Evolutionary conservation across 768 basidiomycete genomes (phyloP), one percentile per base, ranked within the genome.

Genomic region (Auricularia heimuer): DNA sequence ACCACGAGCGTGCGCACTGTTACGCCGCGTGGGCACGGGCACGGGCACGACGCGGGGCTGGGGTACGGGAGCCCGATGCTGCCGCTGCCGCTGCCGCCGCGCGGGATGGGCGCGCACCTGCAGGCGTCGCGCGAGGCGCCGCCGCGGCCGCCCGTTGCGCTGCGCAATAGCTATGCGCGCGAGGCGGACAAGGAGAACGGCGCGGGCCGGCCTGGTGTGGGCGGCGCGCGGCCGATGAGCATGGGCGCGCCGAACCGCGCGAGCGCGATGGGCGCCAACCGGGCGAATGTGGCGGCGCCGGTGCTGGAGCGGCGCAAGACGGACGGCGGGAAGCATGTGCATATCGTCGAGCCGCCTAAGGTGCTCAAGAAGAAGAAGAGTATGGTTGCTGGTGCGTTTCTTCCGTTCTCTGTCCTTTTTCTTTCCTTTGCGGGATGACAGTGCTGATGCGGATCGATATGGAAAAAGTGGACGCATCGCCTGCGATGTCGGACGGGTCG

Each of bases 131-230:
- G 56, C 29, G 56, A 60, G 24, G 56, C 56, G 34, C 56, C 56
- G 56, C 56, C 56, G 29, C 24, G 56, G 56, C 56, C 56, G 56
- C 54, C 71, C 61, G 82, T 78, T 7, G 76, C 76, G 51, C 84
- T 81, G 29, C 77, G 83, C 62, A 83, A 33, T 4, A 35, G 76
- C 69, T 76, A 82, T 51, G 34, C 66, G 54, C 66, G 66, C n/a
- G 71, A 71, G 51, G 64, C 69, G 8, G 81, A 87, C 71, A 89
- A 90, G 73, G 89, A 89, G 75, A 90, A 90, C 67, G 67, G 73
- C 4, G 66, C 45, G 56, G 7, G 56, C n/a, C 7, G 29, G 29
- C 18, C 47, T 11, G 8, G 54, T 1, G 6, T 61, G 39, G 37
- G 12, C 18, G 44, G 34, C 35, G n/a, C 24, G 24, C 61, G 24